Base-by-base conservation (phyloP, 2,329 filamentous ascomycete species). In the Karstenula rhodostoma region DNA sequence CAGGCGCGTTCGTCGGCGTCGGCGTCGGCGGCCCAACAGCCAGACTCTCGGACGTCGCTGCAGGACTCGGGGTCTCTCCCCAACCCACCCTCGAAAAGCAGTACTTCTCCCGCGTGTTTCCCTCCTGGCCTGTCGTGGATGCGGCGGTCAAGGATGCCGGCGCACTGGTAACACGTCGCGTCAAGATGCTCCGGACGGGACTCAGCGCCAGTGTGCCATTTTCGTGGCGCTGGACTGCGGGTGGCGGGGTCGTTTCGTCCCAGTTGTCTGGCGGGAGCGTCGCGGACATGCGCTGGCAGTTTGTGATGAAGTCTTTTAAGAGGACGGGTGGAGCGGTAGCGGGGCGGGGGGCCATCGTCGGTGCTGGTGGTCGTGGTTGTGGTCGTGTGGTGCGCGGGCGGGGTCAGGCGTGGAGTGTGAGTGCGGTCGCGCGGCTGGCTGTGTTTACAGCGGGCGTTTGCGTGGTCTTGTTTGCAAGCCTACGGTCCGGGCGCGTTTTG, bases 261-360 rank as follows among this genome's bases (percentile, higher is more conserved):
- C 63, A 71, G 10, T 50, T 53, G 29, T 71, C 64, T 10, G 65
- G 66, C n/a, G 63, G 66, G 9, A 72, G 52, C 19, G n/a, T 58
- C 1, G 58, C 62, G 0, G 65, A 67, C 2, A 70, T 53, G 1
- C 56, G 54, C 48, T 67, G 64, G 22, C 53, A 56, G 23, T 66
- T 59, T 1, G 15, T 13, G 25, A 56, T 58, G 2, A 70, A 49
- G 44, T 67, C 63, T 19, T 56, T 47, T 6, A 72, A 66, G 66
- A 71, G 68, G 15, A 57, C 53, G 6, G 61, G 67, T 17, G 60
- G 60, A 12, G 32, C 25, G 47, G 46, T 54, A 5, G 33, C 17
- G 17, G 44, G 46, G 22, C 27, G 37, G 32, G 27, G 25, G 32
- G 47, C 52, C 51, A 47, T 49, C n/a, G 49, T 3, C 27, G 9